Percentiles rank a stretch among this genome's conserved stretches.
Conservation (phyloP, 108 stramenopile genomes). For the Cyclotella cryptica region DNA sequence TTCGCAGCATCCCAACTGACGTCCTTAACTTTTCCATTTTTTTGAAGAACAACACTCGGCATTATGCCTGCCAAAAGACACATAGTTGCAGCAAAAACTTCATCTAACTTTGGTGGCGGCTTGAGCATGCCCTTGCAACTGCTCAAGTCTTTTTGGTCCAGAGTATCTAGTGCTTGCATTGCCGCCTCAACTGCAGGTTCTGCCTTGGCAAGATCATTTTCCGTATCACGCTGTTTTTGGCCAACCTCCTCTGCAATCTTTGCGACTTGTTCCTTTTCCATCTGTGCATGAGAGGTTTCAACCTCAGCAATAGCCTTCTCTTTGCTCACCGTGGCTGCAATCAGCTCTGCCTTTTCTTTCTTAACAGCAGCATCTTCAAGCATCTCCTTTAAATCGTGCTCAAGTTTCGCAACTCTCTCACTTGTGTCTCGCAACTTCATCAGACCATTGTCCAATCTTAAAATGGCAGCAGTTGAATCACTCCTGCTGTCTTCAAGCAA, state of each 20-base stretch:
- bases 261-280: constrained; percentile 72
- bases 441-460: constrained; percentile 77
- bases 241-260: constrained; percentile 69
- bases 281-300: constrained; percentile 75
- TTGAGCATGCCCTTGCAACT: constrained; percentile 74
- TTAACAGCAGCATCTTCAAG: constrained; percentile 84
- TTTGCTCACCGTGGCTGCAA: constrained; percentile 78
- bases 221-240: constrained; percentile 69
- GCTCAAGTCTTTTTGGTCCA: constrained; percentile 71
- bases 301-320: constrained; percentile 83
- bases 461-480: constrained; percentile 55
- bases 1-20: constrained; percentile 80
- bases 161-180: constrained; percentile 70
- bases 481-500: constrained; percentile 64
- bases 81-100: constrained; percentile 91
- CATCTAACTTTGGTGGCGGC: constrained; percentile 81
- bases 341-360: constrained; percentile 79
- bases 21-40: constrained; percentile 81
- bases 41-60: constrained; percentile 57
- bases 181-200: constrained; percentile 74
- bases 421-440: constrained; percentile 72
- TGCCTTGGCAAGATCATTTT: constrained; percentile 74
- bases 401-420: constrained; percentile 75
- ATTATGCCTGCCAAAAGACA: constrained; percentile 86
- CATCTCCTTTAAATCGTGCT: constrained; percentile 77